phyloP scores from a whole-genome alignment of 2,329 filamentous ascomycete species.

The Talaromyces sp. region DNA sequence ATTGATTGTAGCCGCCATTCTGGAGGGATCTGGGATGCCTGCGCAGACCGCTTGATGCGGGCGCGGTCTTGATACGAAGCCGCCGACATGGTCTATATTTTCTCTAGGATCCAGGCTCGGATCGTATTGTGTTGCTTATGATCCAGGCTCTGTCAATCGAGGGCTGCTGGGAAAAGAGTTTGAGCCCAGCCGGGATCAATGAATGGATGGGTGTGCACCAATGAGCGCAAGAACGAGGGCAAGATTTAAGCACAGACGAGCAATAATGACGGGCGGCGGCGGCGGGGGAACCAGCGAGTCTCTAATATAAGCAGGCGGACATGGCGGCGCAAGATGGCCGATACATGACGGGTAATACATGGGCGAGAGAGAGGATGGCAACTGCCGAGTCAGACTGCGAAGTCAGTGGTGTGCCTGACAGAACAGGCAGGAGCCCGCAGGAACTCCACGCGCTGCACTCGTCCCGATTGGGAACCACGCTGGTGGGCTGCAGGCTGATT shows the following conservation, averaged over 20 bases:
- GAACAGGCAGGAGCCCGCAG: not conserved
- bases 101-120: not conserved
- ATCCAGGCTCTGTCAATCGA: not conserved
- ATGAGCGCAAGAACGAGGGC: not conserved
- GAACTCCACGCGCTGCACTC: not conserved
- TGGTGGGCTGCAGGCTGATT: not conserved
- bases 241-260: not conserved
- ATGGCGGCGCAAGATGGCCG: not conserved
- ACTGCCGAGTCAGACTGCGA: not conserved
- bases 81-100: conserved; percentile 1
- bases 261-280: not conserved
- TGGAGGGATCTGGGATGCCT: conserved; percentile 17
- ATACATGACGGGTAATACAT: too few species aligned
- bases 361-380: not conserved
- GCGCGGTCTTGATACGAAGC: conserved; percentile 19
- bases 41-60: conserved; percentile 18
- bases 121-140: too few species aligned
- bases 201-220: not conserved
- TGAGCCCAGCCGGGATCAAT: too few species aligned
- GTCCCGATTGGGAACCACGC: not conserved
- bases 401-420: not conserved
- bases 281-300: not conserved
- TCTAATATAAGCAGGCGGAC: not conserved
- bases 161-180: not conserved
- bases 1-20: conserved; percentile 20